Base-by-base conservation (phyloP, 2,329 filamentous ascomycete genomes). In the Fusarium newnesense region DNA sequence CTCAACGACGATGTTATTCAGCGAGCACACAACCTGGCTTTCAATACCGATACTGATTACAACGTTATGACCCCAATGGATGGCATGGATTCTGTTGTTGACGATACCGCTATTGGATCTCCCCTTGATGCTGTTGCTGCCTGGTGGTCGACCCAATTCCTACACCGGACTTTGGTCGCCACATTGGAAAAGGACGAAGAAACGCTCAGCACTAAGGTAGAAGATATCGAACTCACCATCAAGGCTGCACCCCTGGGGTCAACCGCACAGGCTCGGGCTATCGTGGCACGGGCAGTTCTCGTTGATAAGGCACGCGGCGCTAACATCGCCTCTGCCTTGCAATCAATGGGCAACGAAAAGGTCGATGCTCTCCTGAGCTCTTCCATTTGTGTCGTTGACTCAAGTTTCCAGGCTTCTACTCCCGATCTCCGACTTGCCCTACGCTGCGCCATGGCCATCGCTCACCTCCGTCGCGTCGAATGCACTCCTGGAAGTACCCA, bases 101-200 rank as follows among this genome's bases (percentile, higher is more conserved):
- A 96, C 67, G 96, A 98, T 77, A 90, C 90, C 59, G 92, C 94
- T 6, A 93, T 98, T 68, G 90, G 93, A 59, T 96, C 94, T 24
- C 94, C 95, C 1, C 89, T 98, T 73, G 96, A 98, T 81, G 95
- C 94, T 18, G 90, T 98, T 58, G 94, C 95, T 11, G 94, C 95
- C 5, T 98, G 95, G 95, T 96, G 92, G 85, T 97, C 95, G 1
- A 94, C 90, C 72, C 87, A 92, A 62, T 86, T 90, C 18, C 84
- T 97, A 42, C 93, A 95, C 76, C 87, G 88, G 64, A 91, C 90
- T 6, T 87, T 98, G 34, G 85, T 90, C 18, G 85, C 86, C 21
- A 91, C 89, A 40, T 85, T 97, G 39, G 87, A 86, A 37, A 87
- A 88, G 66, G 85, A 87, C 16, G 79, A 83, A 24, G 71, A 79